Base-by-base conservation (phyloP, 176 grass and related monocot species). In the Thinopyrum elongatum region DNA sequence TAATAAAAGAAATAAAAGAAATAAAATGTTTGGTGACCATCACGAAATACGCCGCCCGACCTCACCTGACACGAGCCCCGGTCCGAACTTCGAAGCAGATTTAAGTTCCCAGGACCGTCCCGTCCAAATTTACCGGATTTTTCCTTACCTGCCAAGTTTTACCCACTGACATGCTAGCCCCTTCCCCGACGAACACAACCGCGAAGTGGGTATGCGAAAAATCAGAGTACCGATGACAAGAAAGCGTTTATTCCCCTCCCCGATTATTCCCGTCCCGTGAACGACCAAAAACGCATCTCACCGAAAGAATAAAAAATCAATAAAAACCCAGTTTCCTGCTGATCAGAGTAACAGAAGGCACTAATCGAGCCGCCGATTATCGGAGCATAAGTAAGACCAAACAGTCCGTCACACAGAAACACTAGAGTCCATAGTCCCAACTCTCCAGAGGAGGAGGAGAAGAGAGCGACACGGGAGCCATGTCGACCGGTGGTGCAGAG, bases 401-500 rank as follows among this genome's bases (percentile, higher is more conserved):
- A 70, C 19, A 15, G 39, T 41, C n/a, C 11, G 69, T 34, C 65
- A 39, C 21, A 4, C 70, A 42, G 39, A 12, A 23, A n/a, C 15
- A 47, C 23, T 16, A 4, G 13, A 27, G 69, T 57, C 53, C 53
- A 57, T 19, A 8, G 17, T 57, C 53, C 53, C 19, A 17, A 57
- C 19, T 57, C 53, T 22, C 66, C 17, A 69, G 8, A 21, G 30
- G 19, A 25, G 69, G 65, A 72, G 70, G 21, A 26, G 70, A 16
- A 38, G 34, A n/a, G 25, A 27, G 70, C 70, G n/a, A 8, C 36
- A 19, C 12, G 14, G 23, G 71, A 75, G 42, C 29, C 82, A 90
- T 90, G 89, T 70, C 80, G 36, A 75, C 44, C 85, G 46, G 60
- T 10, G 84, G 23, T 2, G 84, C 34, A 23, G 53, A 71, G 53